Base-by-base conservation (phyloP, 805 yeast genomes). In the Candida ficus region DNA sequence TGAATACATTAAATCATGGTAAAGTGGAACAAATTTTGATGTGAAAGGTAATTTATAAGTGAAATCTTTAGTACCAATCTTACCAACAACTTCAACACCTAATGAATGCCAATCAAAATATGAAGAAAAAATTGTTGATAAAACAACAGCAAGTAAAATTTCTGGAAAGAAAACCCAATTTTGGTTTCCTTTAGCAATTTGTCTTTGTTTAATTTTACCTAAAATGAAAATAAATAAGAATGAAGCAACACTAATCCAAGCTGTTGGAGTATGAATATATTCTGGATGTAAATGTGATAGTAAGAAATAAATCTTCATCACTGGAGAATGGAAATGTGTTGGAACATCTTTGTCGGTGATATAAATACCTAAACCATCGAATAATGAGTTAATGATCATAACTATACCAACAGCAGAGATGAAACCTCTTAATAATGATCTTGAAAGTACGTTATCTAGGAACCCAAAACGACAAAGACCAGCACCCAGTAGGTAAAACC, bases 381-480 rank as follows among this genome's bases (percentile, higher is more conserved):
- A 76, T 10, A 75, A 52, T 3, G 96, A 81, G 57, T 86, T 89
- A 37, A 83, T 66, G 23, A 89, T 72, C 88, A 89, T 88, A 8
- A 87, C 80, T 17, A 83, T 48, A 13, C 96, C 96, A 44, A 89
- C 87, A 4, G 93, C 93, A 11, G 88, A 79, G 30, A 89, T 76
- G 53, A 89, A 89, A 0, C 96, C 96, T 46, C 88, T 71, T 11
- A 89, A 62, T 25, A 89, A 63, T 0, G 95, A 79, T 19, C 86
- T 75, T 29, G 93, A 82, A 36, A 89, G 66, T 3, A 89, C 83
- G 44, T 80, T 83, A 52, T 87, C 95, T 35, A 89, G 65, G 56
- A 81, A 90, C 0, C 98, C 98, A 50, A 86, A 78, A 29, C 96
- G 69, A n/a, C 84, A 70, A 13, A 90, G 58, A 0, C 96, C 96